Evolutionary conservation across 2,329 filamentous ascomycete genomes (phyloP), one percentile per base, ranked within the genome.

Genomic region (Aureobasidium pullulans): DNA sequence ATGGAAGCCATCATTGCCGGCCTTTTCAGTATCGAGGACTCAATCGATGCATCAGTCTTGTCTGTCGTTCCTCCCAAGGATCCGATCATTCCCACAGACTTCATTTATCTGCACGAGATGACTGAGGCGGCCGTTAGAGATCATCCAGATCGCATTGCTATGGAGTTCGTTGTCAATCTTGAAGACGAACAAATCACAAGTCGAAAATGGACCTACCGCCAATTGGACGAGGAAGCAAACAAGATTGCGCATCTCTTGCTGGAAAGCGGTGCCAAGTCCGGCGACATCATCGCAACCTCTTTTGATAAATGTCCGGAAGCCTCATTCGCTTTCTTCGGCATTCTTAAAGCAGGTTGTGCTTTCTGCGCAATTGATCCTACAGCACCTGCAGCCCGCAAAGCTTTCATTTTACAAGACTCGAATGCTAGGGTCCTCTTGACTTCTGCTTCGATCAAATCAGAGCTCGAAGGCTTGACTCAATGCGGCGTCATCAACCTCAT

Each of bases 271-370:
- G 72, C 83, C 0, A 62, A 69, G 0, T 76, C 81, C 0, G 86
- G 88, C 0, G 76, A 75, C 29, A 83, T 92, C 4, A 77, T 96
- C 23, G 89, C 84, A 0, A 80, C 93, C 8, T 90, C 88, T 68
- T 95, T 95, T 66, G 84, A 90, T 59, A 96, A 96, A 69, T 92
- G 87, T 62, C 86, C 90, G 0, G 87, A 93, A 68, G 90, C 90
- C 0, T 92, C 89, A 39, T 89, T 94, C 66, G 82, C 87, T 0
- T 91, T 95, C 40, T 75, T 95, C 1, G 90, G 90, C 1, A 86
- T 94, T 57, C 74, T 95, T 34, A 96, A 96, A 70, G 84, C 87
- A 6, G 90, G 90, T 0, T 92, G 87, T 68, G 83, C 87, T 1
- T 95, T 92, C 70, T 79, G 96, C 15, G 89, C 90, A 0, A 79